Evolutionary conservation across 1,284 basidiomycete genomes (phyloP), one percentile per base, ranked within the genome.

Genomic region (Pseudozyma tsukubaensis): DNA sequence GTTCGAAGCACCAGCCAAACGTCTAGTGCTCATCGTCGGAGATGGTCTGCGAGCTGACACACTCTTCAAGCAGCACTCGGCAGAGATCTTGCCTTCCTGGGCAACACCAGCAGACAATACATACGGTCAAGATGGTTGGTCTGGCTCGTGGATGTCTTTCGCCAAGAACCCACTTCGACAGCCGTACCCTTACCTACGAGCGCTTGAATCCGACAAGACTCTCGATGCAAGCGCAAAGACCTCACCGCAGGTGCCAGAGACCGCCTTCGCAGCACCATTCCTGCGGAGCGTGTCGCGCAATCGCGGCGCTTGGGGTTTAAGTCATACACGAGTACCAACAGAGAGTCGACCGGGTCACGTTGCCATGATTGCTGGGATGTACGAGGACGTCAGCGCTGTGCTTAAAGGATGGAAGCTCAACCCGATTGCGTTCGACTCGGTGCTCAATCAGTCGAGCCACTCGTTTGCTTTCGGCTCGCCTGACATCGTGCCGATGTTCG

Each of bases 361-460:
- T 34, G 93, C 93, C 32, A 89, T 95, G 66, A 94, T 95, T 76
- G 94, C 91, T 39, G 93, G 93, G 9, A 94, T 94, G 92, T 94
- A 95, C 82, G 94, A 95, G 84, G 93, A 95, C 78, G 92, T 94
- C 6, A 93, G 92, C 6, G 93, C 93, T 13, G 93, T 95, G 34
- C 94, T 91, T 0, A 70, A 92, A 91, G 93, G 92, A 57, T 94
- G 92, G 92, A 94, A 94, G 87, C 89, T 90, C 6, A 95, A 95
- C 85, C 94, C 93, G 32, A 91, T 94, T 36, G 89, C 92, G 66
- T 95, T 95, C 81, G 93, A 95, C 84, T 94, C 93, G 1, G 89
- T 94, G 3, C 91, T 95, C 83, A 95, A 95, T 77, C 91, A 91
- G 81, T 93, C 92, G 1, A 88, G 88, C 43, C 87, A 89, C 43